These are phyloP conservation scores for Claviceps spartinae DNA, from an alignment of 2,329 filamentous ascomycete species.

Conservation along the genomic window DNA sequence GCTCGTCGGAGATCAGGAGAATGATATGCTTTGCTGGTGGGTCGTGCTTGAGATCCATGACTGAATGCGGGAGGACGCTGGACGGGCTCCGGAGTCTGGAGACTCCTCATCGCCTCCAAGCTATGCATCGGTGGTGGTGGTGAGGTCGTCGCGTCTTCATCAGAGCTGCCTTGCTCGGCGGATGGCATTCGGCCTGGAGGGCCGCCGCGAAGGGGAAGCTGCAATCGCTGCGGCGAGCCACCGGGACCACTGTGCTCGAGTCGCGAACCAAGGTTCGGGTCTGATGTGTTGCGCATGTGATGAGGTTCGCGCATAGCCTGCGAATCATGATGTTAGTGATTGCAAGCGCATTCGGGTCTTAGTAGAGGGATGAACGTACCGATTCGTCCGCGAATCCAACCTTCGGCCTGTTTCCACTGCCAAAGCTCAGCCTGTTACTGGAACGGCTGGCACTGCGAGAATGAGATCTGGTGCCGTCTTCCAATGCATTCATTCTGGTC, in stretches of 20 bases:
- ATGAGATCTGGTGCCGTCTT: slow-evolving; percentile 31
- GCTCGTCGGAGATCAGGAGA: slow-evolving; percentile 67
- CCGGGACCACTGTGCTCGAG: slow-evolving; percentile 12
- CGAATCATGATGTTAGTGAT: slow-evolving; percentile 12
- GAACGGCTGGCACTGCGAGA: slow-evolving; percentile 44
- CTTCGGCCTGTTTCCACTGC: slow-evolving; percentile 25
- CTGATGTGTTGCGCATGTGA: slow-evolving; percentile 35
- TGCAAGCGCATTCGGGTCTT: neutral
- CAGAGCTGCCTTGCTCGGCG: slow-evolving; percentile 42
- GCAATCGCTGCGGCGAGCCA: slow-evolving; percentile 21
- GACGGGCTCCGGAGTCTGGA: slow-evolving; percentile 62
- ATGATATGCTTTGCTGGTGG: slow-evolving; percentile 53
- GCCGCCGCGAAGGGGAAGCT: slow-evolving; percentile 25
- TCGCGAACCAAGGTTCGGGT: slow-evolving; percentile 22
- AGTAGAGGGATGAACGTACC: neutral
- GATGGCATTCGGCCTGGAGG: slow-evolving; percentile 31
- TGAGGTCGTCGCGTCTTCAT: slow-evolving; percentile 34
- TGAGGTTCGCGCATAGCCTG: slow-evolving; percentile 20
- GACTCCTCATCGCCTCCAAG: slow-evolving; percentile 38
- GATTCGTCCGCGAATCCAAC: slow-evolving; percentile 46
- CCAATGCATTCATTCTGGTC: slow-evolving; percentile 55
- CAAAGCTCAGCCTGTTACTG: slow-evolving; percentile 42
- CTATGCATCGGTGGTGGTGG: slow-evolving; percentile 30
- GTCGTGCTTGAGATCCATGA: slow-evolving; percentile 58
- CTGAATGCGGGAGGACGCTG: slow-evolving; percentile 65